phyloP scores from a whole-genome alignment of 73 alveolate species.

The Paramecium caudatum region DNA sequence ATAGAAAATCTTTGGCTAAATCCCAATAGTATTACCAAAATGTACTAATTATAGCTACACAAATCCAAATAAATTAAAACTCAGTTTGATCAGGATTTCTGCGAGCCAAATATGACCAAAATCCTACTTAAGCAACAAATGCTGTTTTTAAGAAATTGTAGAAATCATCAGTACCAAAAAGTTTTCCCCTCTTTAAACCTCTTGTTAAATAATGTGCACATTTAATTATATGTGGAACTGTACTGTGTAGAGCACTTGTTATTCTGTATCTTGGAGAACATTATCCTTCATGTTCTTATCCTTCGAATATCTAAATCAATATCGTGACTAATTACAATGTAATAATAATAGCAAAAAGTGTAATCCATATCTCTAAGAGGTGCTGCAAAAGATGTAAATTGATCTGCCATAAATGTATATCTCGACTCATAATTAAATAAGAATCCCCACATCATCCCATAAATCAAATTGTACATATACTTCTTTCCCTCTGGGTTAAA shows the following conservation, averaged over 20 bases:
- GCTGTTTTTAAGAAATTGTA: conserved; percentile 47
- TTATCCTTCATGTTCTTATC: conserved; percentile 48
- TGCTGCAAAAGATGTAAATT: conserved; percentile 25
- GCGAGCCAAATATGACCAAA: conserved; percentile 35
- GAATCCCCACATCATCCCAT: conserved; percentile 57
- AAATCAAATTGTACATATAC: conserved; percentile 15
- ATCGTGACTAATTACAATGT: neutral
- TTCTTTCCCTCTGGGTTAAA: conserved; percentile 63
- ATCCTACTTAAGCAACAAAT: conserved; percentile 32
- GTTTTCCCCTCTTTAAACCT: neutral
- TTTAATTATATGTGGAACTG: conserved; percentile 44
- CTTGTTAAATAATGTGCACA: conserved; percentile 42
- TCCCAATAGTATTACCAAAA: conserved; percentile 49
- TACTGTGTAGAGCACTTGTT: neutral
- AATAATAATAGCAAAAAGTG: conserved; percentile 40
- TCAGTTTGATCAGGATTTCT: conserved; percentile 33
- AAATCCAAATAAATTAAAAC: neutral
- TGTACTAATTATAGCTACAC: conserved; percentile 36
- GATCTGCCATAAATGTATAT: conserved; percentile 59
- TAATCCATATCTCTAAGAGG: conserved; percentile 62
- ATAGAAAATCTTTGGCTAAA: conserved; percentile 43
- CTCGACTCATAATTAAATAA: conserved; percentile 56
- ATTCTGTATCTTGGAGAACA: neutral
- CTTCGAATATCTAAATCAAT: neutral
- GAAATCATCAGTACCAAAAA: conserved; percentile 37